Conservation (phyloP, 805 yeast species). For the Candida nemodendra region DNA sequence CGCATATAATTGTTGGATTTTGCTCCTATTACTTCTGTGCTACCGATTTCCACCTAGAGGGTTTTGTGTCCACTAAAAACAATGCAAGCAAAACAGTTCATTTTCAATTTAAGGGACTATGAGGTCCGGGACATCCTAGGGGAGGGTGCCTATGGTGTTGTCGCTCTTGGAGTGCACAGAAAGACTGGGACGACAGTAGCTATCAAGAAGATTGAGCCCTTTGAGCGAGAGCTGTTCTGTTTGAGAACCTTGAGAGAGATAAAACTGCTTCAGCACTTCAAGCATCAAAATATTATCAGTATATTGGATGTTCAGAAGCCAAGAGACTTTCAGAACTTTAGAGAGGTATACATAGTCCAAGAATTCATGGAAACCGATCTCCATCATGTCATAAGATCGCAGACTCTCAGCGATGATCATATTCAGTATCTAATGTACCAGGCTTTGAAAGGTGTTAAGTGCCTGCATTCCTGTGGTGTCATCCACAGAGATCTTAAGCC, state of each 20-base stretch:
- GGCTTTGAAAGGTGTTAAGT: constrained; percentile 64
- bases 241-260: constrained; percentile 71
- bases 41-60: too few relatives aligned
- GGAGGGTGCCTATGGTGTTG: constrained; percentile 82
- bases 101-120: constrained; percentile 64
- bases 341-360: constrained; percentile 73
- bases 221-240: constrained; percentile 62
- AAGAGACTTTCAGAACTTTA: constrained; percentile 51
- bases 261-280: constrained; percentile 60
- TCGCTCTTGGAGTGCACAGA: constrained; percentile 64
- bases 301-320: constrained; percentile 70
- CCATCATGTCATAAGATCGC: constrained; percentile 58
- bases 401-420: constrained; percentile 61
- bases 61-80: too few relatives aligned
- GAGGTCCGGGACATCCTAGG: constrained; percentile 63
- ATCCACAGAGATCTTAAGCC: constrained; percentile 80
- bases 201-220: constrained; percentile 74
- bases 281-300: constrained; percentile 71
- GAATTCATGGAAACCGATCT: constrained; percentile 78
- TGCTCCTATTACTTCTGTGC: too few relatives aligned
- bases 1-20: too few relatives aligned
- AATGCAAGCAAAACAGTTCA: constrained; percentile 41
- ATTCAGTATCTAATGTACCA: constrained; percentile 71
- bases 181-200: constrained; percentile 65
- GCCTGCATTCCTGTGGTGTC: constrained; percentile 69